These are phyloP conservation scores for Sonneratia caseolaris DNA, from an alignment of 345 rosid genomes.

Conservation along the genomic window DNA sequence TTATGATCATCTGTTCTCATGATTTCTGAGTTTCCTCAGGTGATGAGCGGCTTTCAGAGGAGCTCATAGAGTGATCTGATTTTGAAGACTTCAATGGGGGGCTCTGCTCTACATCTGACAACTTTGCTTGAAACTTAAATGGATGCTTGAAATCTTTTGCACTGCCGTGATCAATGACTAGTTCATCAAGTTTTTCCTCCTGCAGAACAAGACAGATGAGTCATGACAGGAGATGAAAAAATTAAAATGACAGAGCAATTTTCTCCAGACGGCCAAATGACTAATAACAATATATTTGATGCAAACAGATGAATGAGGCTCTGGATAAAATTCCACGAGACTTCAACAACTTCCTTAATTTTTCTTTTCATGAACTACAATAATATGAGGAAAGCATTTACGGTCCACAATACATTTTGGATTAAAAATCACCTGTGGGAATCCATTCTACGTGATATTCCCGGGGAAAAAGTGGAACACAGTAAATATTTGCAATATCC, in stretches of 20 bases:
- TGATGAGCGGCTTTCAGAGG: constrained; percentile 29
- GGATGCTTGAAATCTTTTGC: constrained; percentile 73
- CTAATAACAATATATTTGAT: too few relatives aligned
- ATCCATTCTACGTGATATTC: too few relatives aligned
- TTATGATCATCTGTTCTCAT: constrained; percentile 11
- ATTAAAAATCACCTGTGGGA: too few relatives aligned
- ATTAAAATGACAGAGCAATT: too few relatives aligned
- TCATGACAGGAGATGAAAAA: neutral
- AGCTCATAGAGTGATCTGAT: constrained; percentile 16
- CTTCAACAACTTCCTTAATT: too few relatives aligned
- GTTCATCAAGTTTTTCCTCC: constrained; percentile 76
- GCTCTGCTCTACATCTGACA: constrained; percentile 32
- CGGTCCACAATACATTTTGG: too few relatives aligned
- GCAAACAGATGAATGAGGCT: too few relatives aligned
- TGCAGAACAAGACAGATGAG: constrained; percentile 18
- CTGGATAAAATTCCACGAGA: too few relatives aligned
- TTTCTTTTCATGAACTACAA: too few relatives aligned
- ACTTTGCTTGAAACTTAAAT: constrained; percentile 41
- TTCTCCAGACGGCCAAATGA: too few relatives aligned
- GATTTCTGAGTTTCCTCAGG: constrained; percentile 45
- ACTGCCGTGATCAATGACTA: constrained; percentile 49
- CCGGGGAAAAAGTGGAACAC: neutral
- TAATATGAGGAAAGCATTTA: too few relatives aligned
- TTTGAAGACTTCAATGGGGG: constrained; percentile 13
- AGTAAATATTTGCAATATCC: neutral